Conservation (phyloP, 2,329 filamentous ascomycete species). For the Beauveria caledonica region DNA sequence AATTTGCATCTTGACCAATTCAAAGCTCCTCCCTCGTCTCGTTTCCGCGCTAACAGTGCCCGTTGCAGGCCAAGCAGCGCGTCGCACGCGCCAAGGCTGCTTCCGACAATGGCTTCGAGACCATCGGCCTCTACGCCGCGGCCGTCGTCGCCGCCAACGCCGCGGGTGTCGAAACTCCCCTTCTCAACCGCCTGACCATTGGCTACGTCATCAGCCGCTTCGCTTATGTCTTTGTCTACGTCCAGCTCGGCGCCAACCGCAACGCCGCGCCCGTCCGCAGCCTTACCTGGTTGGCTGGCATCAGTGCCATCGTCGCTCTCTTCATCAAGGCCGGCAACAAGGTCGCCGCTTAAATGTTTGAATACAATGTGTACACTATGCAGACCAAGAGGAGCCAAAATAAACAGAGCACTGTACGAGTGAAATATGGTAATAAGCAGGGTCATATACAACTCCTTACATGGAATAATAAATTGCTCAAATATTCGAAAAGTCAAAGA, state of each 20-base stretch:
- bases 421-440: not conserved
- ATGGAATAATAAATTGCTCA: slow-evolving; percentile 11
- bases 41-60: not conserved
- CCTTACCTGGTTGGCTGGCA: slow-evolving; percentile 28
- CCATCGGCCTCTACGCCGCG: slow-evolving; percentile 34
- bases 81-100: slow-evolving; percentile 45
- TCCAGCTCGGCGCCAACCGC: slow-evolving; percentile 34
- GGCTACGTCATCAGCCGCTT: slow-evolving; percentile 32
- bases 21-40: not conserved
- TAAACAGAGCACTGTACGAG: not conserved
- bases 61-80: slow-evolving; percentile 41
- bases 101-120: slow-evolving; percentile 35
- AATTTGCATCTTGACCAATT: no score
- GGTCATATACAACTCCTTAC: not conserved
- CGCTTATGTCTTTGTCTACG: slow-evolving; percentile 35
- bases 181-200: slow-evolving; percentile 32
- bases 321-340: slow-evolving; percentile 34
- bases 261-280: slow-evolving; percentile 29
- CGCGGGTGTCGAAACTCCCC: slow-evolving; percentile 28
- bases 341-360: slow-evolving; percentile 8
- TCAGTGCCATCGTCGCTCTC: slow-evolving; percentile 26
- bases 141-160: slow-evolving; percentile 38
- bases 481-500: not conserved
- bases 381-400: not conserved
- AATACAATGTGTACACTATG: not conserved